phyloP scores from a whole-genome alignment of 2,329 filamentous ascomycete genomes.

The Sodiomyces alkalinus region DNA sequence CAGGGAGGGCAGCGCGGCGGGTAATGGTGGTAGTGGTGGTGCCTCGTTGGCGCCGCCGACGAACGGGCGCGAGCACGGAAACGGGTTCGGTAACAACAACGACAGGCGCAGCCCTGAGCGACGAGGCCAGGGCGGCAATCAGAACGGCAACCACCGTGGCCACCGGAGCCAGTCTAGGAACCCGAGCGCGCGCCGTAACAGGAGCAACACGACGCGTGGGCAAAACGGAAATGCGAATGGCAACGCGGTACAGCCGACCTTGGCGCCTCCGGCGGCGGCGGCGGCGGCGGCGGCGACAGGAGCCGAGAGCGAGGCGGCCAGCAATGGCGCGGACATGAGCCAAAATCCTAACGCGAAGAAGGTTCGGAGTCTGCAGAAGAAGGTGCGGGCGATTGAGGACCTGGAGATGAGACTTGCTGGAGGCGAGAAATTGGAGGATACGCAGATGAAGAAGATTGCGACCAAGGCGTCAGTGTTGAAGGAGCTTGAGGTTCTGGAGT shows the following conservation, averaged over 20 bases:
- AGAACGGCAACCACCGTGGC: constrained; percentile 20
- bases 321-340: constrained; percentile 28
- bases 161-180: constrained; percentile 42
- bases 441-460: constrained; percentile 94
- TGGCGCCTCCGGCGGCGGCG: constrained; percentile 8
- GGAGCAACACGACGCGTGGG: constrained; percentile 31
- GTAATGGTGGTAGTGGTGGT: constrained; percentile 24
- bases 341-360: constrained; percentile 82
- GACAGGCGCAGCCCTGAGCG: constrained; percentile 53
- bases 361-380: constrained; percentile 84
- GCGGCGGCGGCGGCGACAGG: constrained; percentile 21
- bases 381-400: constrained; percentile 94
- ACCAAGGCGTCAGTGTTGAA: constrained; percentile 74
- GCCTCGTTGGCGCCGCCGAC: constrained; percentile 31
- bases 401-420: constrained; percentile 90
- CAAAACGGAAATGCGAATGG: no score
- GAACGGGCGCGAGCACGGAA: constrained; percentile 12
- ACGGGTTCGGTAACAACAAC: constrained; percentile 25
- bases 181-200: constrained; percentile 43
- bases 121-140: constrained; percentile 26
- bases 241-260: constrained; percentile 11
- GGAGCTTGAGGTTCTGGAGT: constrained; percentile 54
- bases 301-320: constrained; percentile 31
- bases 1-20: constrained; percentile 24
- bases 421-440: constrained; percentile 95